phyloP scores from a whole-genome alignment of 78 protist genomes.

The Dictyostelium purpureum region DNA sequence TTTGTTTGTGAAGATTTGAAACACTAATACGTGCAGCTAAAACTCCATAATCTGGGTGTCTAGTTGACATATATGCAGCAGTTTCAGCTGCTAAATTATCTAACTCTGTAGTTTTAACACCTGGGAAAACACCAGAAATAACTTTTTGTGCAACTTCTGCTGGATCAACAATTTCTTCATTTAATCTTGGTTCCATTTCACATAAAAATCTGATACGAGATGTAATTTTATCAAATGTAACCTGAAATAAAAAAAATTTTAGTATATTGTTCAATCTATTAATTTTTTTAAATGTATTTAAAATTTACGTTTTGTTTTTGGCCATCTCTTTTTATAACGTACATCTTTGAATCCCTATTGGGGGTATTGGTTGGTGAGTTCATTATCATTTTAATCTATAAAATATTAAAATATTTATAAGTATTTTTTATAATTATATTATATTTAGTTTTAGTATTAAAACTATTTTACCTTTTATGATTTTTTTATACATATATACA shows the following conservation, averaged over 20 bases:
- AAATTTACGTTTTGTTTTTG: slow-evolving; percentile 54
- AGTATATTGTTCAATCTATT: not conserved
- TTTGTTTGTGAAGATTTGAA: slow-evolving; percentile 95
- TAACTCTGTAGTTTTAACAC: slow-evolving; percentile 91
- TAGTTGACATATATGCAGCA: slow-evolving; percentile 92
- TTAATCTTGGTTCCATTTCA: slow-evolving; percentile 90
- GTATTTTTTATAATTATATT: too few relatives aligned
- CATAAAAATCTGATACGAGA: slow-evolving; percentile 79
- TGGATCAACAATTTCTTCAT: slow-evolving; percentile 88
- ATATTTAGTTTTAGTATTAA: too few relatives aligned
- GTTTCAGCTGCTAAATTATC: slow-evolving; percentile 98
- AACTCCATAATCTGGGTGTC: slow-evolving; percentile 97
- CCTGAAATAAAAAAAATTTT: not conserved
- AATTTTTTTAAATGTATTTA: not conserved
- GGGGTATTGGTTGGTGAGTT: too few relatives aligned
- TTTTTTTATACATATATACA: too few relatives aligned
- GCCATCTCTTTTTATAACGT: slow-evolving; percentile 92
- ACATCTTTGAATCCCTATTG: slow-evolving; percentile 32
- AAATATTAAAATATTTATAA: too few relatives aligned
- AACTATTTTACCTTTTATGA: too few relatives aligned
- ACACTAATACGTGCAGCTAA: slow-evolving; percentile 98
- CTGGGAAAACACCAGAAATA: slow-evolving; percentile 86
- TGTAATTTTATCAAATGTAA: slow-evolving; percentile 89
- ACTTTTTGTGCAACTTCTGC: slow-evolving; percentile 90
- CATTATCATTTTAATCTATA: too few relatives aligned